Percentiles rank a stretch among this genome's conserved stretches.
These are phyloP conservation scores for Apiotrichum domesticum DNA, from an alignment of 1,284 basidiomycete genomes.

Conservation along the genomic window DNA sequence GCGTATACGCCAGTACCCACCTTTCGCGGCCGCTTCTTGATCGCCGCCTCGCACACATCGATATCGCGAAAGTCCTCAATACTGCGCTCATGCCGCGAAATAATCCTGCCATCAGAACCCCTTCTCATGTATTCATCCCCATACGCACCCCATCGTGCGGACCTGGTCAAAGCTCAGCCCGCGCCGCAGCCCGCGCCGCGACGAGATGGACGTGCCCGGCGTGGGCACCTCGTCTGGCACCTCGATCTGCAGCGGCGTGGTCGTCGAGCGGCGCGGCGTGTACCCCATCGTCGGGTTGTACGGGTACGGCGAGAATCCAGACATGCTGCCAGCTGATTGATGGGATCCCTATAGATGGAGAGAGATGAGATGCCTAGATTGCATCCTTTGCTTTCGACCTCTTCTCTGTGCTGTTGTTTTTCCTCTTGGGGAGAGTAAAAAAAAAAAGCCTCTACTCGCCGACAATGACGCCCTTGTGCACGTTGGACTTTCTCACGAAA, in stretches of 20 bases:
- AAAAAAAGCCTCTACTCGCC: too few species aligned
- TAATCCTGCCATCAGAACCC: conserved; percentile 20
- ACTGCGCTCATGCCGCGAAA: conserved; percentile 29
- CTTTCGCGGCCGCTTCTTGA: conserved; percentile 32
- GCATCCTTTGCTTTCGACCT: too few species aligned
- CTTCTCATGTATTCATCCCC: too few species aligned
- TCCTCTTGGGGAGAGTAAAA: too few species aligned
- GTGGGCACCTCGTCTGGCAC: background rate
- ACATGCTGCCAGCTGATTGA: too few species aligned
- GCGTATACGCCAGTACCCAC: conserved; percentile 15
- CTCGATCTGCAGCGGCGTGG: too few species aligned
- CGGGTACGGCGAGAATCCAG: conserved; percentile 8
- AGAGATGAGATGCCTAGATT: too few species aligned
- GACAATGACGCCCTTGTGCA: too few species aligned
- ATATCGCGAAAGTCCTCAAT: conserved; percentile 25
- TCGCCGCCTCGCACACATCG: background rate
- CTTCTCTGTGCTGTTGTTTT: too few species aligned
- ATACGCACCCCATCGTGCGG: conserved; percentile 4
- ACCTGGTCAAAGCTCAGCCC: conserved; percentile 12
- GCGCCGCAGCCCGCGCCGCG: conserved; percentile 9
- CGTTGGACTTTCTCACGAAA: too few species aligned
- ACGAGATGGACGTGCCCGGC: background rate
- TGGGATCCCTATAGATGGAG: too few species aligned
- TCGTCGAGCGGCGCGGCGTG: background rate
- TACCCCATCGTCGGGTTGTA: conserved; percentile 7